A percentile compares a stretch with the other conserved stretches of the same genome.
Evolutionary conservation across 2,329 filamentous ascomycete genomes (phyloP).

Genomic region (Xylariales sp.): DNA sequence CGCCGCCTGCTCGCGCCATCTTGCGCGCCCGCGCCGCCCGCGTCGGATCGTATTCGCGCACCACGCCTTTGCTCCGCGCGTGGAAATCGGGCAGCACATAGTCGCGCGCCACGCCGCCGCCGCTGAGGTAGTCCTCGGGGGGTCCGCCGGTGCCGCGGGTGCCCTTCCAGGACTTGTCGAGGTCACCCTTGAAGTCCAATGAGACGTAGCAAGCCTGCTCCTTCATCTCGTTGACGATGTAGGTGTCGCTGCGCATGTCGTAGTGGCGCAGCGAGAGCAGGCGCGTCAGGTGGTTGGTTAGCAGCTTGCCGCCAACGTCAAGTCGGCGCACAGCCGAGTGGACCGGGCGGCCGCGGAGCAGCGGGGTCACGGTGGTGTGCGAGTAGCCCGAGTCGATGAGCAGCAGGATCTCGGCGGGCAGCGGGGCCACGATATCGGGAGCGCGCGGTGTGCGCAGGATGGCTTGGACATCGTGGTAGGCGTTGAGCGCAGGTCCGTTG

Average conservation of each 20-base stretch:
- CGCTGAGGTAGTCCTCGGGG: constrained; percentile 40
- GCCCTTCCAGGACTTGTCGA: constrained; percentile 83
- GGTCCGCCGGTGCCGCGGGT: constrained; percentile 55
- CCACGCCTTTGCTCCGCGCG: constrained; percentile 56
- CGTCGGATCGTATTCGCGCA: constrained; percentile 72
- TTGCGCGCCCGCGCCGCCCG: constrained; percentile 49
- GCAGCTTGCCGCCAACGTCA: constrained; percentile 85
- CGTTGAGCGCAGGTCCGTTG: constrained; percentile 69
- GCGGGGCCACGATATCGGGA: constrained; percentile 32
- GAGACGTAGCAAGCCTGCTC: constrained; percentile 84
- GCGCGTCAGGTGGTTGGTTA: constrained; percentile 90
- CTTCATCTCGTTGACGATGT: constrained; percentile 95
- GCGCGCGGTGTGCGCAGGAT: constrained; percentile 60
- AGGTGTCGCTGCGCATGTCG: constrained; percentile 90
- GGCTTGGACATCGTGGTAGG: constrained; percentile 72
- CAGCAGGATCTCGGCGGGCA: constrained; percentile 76
- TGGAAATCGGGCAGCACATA: constrained; percentile 86
- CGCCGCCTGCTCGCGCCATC: constrained; percentile 34
- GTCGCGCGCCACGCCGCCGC: constrained; percentile 70
- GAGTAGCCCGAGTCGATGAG: constrained; percentile 91
- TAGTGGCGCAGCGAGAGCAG: constrained; percentile 87
- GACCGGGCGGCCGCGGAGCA: constrained; percentile 75
- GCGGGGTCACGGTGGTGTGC: constrained; percentile 83
- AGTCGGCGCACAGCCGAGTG: constrained; percentile 79
- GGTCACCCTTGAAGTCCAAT: constrained; percentile 67